Evolutionary conservation across 805 yeast genomes (phyloP), one percentile per base, ranked within the genome.

Genomic region (Ogataea siamensis): DNA sequence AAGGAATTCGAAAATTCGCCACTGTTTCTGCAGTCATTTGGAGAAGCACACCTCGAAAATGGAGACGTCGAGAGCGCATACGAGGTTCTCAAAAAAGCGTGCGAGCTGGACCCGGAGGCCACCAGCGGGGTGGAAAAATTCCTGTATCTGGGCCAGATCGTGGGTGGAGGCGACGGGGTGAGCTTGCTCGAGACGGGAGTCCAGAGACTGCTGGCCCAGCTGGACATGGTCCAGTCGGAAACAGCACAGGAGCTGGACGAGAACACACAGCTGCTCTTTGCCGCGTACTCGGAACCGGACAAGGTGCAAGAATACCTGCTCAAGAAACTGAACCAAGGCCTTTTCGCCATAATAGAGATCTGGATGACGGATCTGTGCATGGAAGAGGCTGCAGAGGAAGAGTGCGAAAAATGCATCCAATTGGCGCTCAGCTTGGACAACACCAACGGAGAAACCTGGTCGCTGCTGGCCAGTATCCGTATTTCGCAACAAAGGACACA

Each of bases 351-450:
- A 66, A 84, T 93, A 54, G 99, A 91, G 62, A 83, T 87, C 40
- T 89, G 96, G 96, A 87, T 88, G 97, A 91, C 98, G 1, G 97
- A 91, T 66, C 67, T 89, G 47, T 89, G 98, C 67, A 87, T 89
- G 96, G 95, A 87, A 53, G 78, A 78, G 3, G 80, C 82, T 49
- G 98, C 98, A 2, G 98, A 93, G 62, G 15, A 59, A 7, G 73
- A 78, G 58, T 93, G 98, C 64, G 84, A 88, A 51, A 70, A 70
- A 39, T 68, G 86, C 47, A 81, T 89, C 38, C 62, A 73, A 8
- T 75, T 74, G 49, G 78, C 94, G 1, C 62, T 87, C 53, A 63
- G 74, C 36, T 61, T 85, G 22, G 83, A 82, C 46, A 25, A 45
- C 3, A 67, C 67, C 15, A 80, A 84, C 41, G 84, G 95, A 1